Evolutionary conservation across 2,329 filamentous ascomycete species (phyloP), one percentile per base, ranked within the genome.

Genomic region (Rhynchosporium agropyri): DNA sequence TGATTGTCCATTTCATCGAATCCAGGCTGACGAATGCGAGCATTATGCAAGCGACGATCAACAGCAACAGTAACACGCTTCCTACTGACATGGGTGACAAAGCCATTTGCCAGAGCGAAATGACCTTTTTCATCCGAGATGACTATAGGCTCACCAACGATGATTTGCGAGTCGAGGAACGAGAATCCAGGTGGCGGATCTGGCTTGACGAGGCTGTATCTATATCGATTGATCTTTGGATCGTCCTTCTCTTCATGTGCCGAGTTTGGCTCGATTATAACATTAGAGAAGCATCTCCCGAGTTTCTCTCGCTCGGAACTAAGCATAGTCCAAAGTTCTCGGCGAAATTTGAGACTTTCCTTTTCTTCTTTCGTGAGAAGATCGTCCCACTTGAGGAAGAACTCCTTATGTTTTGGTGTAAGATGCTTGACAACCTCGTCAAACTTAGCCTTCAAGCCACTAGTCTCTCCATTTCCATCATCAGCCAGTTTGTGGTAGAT

Each of bases 301-400:
- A 94, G 82, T 71, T 89, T 90, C 75, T 99, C 92, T 53, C 95
- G 88, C 74, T 98, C 92, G 0, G 80, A 81, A 74, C 95, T 97
- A 28, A 93, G 79, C 90, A 99, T 96, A 0, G 93, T 97, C 95
- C 95, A 99, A 2, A 99, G 80, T 74, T 99, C 95, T 68, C 92
- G 84, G 65, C 92, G 87, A 67, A 92, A 89, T 72, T 90, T 96
- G 74, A 95, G 89, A 73, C 90, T 87, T 71, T 96, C 92, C 70
- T 89, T 91, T 75, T 99, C 95, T 78, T 99, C 95, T 74, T 95
- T 95, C 0, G 94, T 98, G 43, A 99, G 80, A 13, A 99, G 81
- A 57, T 89, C 84, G 75, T 99, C 95, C 95, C 95, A 99, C 74
- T 95, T 97, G 66, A 90, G 82, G 76, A 99, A 97, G 75, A 98